These are phyloP conservation scores for Xylariaceae sp. DNA, from an alignment of 2,329 filamentous ascomycete genomes.

Conservation along the genomic window DNA sequence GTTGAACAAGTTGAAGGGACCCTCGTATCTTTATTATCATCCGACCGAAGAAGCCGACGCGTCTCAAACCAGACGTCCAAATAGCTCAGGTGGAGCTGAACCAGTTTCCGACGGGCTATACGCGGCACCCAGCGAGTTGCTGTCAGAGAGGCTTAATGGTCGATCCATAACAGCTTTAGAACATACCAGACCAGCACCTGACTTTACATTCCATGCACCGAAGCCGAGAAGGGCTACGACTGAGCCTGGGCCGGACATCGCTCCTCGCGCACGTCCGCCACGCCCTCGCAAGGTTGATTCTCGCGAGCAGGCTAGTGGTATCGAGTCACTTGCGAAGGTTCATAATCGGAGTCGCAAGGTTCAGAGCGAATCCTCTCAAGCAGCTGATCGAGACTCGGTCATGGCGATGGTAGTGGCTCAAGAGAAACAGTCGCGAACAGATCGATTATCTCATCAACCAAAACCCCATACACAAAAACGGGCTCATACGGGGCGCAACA, in stretches of 20 bases:
- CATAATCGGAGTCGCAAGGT: conserved; percentile 13
- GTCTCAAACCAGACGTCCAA: conserved; percentile 10
- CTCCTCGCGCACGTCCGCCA: conserved; percentile 12
- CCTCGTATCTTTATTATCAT: conserved; percentile 28
- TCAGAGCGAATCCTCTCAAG: conserved; percentile 9
- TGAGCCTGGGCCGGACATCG: conserved; percentile 18
- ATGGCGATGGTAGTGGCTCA: conserved; percentile 16
- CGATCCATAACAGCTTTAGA: conserved; percentile 2
- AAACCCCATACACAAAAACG: conserved; percentile 2
- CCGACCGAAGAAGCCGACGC: conserved; percentile 11
- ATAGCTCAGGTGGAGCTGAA: conserved; percentile 12
- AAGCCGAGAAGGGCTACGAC: conserved; percentile 12
- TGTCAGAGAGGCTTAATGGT: not conserved
- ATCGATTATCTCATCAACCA: conserved; percentile 9
- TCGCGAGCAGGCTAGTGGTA: conserved; percentile 6
- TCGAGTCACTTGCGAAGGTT: conserved; percentile 9
- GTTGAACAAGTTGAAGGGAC: conserved; percentile 25
- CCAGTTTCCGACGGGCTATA: not conserved
- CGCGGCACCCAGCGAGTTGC: not conserved
- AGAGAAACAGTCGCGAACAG: conserved; percentile 17
- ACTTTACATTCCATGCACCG: conserved; percentile 17
- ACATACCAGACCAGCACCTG: conserved; percentile 11
- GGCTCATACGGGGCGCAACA: too few species aligned
- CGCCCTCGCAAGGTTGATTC: conserved; percentile 13
- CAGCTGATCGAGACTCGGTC: conserved; percentile 12